phyloP scores from a whole-genome alignment of 2,329 filamentous ascomycete genomes.

The Alternaria solani region DNA sequence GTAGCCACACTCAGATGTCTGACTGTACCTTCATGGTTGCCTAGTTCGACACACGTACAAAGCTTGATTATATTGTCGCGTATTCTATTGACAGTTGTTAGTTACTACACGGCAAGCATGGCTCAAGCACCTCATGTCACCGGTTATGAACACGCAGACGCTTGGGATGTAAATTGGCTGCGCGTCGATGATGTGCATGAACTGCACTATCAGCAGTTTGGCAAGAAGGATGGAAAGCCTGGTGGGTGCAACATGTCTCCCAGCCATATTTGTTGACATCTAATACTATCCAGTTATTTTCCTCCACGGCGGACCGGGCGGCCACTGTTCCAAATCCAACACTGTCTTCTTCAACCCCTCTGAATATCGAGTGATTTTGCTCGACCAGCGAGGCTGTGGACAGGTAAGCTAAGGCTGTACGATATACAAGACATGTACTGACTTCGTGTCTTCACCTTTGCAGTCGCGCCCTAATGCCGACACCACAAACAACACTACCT shows the following conservation, averaged over 20 bases:
- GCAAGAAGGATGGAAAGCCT: conserved; percentile 50
- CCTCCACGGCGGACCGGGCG: conserved; percentile 58
- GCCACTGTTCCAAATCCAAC: conserved; percentile 45
- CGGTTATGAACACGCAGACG: conserved; percentile 45
- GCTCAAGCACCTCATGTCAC: conserved; percentile 19
- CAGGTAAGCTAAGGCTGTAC: conserved; percentile 1
- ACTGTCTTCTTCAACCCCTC: conserved; percentile 56
- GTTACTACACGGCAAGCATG: conserved; percentile 13
- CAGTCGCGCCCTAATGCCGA: conserved; percentile 53
- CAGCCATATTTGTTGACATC: not conserved
- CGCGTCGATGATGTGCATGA: conserved; percentile 47
- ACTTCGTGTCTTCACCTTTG: too few relatives aligned
- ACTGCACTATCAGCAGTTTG: conserved; percentile 53
- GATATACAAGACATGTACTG: too few relatives aligned
- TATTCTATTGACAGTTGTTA: not conserved
- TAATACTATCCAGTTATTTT: conserved; percentile 46
- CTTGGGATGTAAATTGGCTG: conserved; percentile 47
- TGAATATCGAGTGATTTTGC: conserved; percentile 56
- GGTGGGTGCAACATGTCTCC: conserved; percentile 29
- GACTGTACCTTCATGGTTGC: conserved; percentile 9
- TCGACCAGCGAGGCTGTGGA: conserved; percentile 59
- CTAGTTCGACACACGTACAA: not conserved
- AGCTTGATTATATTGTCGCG: not conserved
- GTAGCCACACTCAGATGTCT: conserved; percentile 13
- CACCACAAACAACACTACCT: conserved; percentile 56